phyloP scores from a whole-genome alignment of 2,329 filamentous ascomycete species.

The Fusarium redolens region DNA sequence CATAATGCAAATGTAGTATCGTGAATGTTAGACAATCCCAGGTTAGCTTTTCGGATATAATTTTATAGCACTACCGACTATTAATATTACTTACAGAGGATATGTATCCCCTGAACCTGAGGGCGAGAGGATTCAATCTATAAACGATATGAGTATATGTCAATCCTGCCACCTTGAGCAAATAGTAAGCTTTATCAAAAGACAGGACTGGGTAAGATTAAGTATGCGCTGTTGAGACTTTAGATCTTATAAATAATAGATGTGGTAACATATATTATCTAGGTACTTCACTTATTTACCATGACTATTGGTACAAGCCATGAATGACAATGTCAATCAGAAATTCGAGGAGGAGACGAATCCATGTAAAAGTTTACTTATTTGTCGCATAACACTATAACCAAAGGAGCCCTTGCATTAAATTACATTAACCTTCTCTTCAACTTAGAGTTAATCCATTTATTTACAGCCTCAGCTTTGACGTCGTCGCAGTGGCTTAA shows the following conservation, averaged over 20 bases:
- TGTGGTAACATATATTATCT: too few relatives aligned
- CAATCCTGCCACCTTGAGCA: background rate
- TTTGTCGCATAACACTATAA: background rate
- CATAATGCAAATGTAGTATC: background rate
- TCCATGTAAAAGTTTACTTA: background rate
- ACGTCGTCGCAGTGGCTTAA: background rate
- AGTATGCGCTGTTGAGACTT: background rate
- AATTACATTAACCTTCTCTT: background rate
- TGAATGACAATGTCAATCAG: too few relatives aligned
- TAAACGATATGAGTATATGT: background rate
- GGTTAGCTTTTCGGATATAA: background rate
- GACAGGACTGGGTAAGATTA: background rate
- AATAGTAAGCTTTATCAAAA: background rate
- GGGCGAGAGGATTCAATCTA: background rate
- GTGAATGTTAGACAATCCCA: background rate
- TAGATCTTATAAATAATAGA: background rate
- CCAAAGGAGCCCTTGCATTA: background rate
- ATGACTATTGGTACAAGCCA: background rate
- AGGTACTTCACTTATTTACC: background rate
- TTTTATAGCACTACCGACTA: background rate
- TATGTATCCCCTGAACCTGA: background rate
- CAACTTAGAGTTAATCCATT: background rate
- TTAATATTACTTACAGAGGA: background rate
- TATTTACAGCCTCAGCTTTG: slow-evolving; percentile 4
- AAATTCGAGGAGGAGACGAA: background rate